phyloP scores from a whole-genome alignment of 805 yeast genomes.

The Ogataea nakhonphanomensis region DNA sequence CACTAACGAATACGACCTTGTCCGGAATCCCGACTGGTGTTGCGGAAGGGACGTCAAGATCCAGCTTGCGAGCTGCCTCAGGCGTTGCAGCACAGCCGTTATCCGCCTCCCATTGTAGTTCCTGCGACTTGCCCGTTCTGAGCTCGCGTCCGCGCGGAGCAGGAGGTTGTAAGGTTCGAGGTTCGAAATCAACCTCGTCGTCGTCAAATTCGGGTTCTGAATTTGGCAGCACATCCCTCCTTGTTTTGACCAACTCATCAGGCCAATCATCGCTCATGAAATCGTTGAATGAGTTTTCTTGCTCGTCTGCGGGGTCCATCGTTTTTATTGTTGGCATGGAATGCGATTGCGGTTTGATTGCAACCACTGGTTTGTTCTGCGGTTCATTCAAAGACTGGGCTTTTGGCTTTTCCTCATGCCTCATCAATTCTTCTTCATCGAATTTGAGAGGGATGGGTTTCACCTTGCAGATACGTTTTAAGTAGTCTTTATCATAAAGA shows the following conservation, averaged over 20 bases:
- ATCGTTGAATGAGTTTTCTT: slow-evolving; percentile 47
- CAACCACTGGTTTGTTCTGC: slow-evolving; percentile 3
- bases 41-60: slow-evolving; percentile 9
- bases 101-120: slow-evolving; percentile 7
- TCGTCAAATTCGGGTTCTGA: slow-evolving; percentile 30
- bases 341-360: slow-evolving; percentile 9
- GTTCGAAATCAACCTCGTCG: slow-evolving; percentile 28
- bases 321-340: slow-evolving; percentile 11
- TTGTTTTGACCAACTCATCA: slow-evolving; percentile 22
- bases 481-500: slow-evolving; percentile 70
- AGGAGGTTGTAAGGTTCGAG: slow-evolving; percentile 9
- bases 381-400: slow-evolving; percentile 10
- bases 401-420: slow-evolving; percentile 24
- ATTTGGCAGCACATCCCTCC: slow-evolving; percentile 15
- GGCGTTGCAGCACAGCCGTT: slow-evolving; percentile 1
- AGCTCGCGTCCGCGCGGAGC: slow-evolving; percentile 11
- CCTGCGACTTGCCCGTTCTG: slow-evolving; percentile 11
- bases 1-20: slow-evolving; percentile 50
- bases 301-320: slow-evolving; percentile 5
- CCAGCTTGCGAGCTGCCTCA: slow-evolving; percentile 5
- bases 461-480: slow-evolving; percentile 47
- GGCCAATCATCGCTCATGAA: slow-evolving; percentile 46
- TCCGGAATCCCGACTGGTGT: slow-evolving; percentile 23
- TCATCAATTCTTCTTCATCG: slow-evolving; percentile 31
- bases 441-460: slow-evolving; percentile 30